Base-by-base conservation (phyloP, 1,139 yeast species). In the Sporopachydermia cereana region DNA sequence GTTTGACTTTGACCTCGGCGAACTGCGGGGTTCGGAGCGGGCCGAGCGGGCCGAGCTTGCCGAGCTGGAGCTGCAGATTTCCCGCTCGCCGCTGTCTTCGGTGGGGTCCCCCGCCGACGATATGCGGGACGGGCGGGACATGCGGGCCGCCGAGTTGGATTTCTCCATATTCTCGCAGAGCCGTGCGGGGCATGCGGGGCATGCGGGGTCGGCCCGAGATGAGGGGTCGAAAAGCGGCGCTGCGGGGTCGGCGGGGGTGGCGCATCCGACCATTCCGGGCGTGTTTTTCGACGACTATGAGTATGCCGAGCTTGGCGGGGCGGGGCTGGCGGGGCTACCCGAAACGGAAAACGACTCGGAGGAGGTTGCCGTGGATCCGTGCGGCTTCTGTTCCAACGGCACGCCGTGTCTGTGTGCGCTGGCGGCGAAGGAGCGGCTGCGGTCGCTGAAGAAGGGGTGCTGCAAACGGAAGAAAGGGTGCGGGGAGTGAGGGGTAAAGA, bases 361-460 rank as follows among this genome's bases (percentile, higher is more conserved):
- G 27, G 45, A 47, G 23, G 46, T 47, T 41, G 21, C 48, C 27
- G 49, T 45, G 29, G 50, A 48, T 23, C 36, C 50, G 24, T 48
- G 50, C 41, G 50, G 50, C 24, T 48, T 48, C 34, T 48, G 50
- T 36, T 49, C 41, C 3, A 49, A 48, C 23, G 50, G 50, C 9
- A 36, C 50, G 3, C 49, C 49, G 3, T 48, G 50, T 42, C 43
- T 45, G n/a, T 48, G 50, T 43, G 36, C 36, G 3, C 47, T 47
- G 22, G 50, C 49, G 5, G 49, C 44, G 2, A 24, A 16, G 27
- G 47, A 45, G 36, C 18, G 39, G 22, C 39, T 34, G 5, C 18
- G 39, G 39, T 20, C 18, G 22, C 18, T 12, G 22, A 5, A n/a
- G 39, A 34, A 27, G n/a, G 30, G n/a, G 30, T 27, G 14, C 14